Evolutionary conservation across 768 basidiomycete species (phyloP).

Genomic region (Auricularia auricula-judae): DNA sequence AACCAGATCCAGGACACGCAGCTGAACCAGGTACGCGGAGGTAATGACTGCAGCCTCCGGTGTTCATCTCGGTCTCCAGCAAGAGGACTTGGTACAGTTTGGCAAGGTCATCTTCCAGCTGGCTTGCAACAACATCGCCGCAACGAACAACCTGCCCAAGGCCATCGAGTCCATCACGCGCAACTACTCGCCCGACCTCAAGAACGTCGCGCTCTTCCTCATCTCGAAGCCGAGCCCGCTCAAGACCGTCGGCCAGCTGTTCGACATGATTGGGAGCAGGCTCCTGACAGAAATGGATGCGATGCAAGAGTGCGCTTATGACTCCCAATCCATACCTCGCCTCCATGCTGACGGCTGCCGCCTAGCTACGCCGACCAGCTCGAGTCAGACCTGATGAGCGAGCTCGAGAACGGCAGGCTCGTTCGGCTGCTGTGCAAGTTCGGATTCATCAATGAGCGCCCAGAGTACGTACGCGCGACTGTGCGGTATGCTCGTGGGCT

Average conservation of each 20-base stretch:
- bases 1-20: constrained; percentile 53
- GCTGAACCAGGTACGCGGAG: constrained; percentile 34
- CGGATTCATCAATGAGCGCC: constrained; percentile 98
- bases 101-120: constrained; percentile 75
- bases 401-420: constrained; percentile 88
- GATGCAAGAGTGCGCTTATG: constrained; percentile 50
- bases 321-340: neutral
- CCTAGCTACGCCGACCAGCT: constrained; percentile 67
- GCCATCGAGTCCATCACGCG: constrained; percentile 62
- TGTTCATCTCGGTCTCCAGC: constrained; percentile 22
- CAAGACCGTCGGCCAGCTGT: constrained; percentile 68
- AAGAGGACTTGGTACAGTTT: constrained; percentile 82
- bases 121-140: constrained; percentile 56
- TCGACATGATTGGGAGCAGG: constrained; percentile 67
- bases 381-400: constrained; percentile 74
- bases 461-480: constrained; percentile 56
- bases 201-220: constrained; percentile 59
- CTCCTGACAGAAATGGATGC: constrained; percentile 77
- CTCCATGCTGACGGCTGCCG: neutral
- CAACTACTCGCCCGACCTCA: constrained; percentile 71
- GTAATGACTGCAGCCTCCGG: neutral
- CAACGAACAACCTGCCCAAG: constrained; percentile 56
- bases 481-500: neutral
- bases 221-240: constrained; percentile 57
- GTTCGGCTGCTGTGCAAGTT: constrained; percentile 87